Percentiles rank a stretch among this genome's conserved stretches.
Evolutionary conservation across 2,329 filamentous ascomycete species (phyloP).

Genomic region (Fusarium sp.): DNA sequence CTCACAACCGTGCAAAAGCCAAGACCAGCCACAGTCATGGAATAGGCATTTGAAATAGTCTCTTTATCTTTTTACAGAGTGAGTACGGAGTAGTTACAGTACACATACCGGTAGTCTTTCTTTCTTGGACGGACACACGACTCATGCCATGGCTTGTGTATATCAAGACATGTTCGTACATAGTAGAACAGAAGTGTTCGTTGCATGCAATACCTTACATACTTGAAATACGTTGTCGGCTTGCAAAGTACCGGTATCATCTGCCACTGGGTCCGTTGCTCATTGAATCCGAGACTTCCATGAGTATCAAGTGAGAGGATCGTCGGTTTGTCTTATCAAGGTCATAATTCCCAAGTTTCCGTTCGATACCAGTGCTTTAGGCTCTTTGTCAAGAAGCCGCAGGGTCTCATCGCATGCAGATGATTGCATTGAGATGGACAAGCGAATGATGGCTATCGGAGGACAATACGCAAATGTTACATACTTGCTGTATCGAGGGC

Average conservation of each 20-base stretch:
- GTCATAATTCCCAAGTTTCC: background rate
- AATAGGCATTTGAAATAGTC: background rate
- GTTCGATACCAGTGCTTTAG: background rate
- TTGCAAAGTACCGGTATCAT: background rate
- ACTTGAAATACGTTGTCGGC: background rate
- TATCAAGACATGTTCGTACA: background rate
- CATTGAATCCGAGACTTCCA: background rate
- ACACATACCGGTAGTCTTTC: background rate
- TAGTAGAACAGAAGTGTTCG: background rate
- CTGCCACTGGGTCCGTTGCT: background rate
- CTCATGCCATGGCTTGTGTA: slow-evolving; percentile 1
- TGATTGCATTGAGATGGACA: background rate
- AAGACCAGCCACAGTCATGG: slow-evolving; percentile 10
- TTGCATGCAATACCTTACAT: background rate
- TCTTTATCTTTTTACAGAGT: background rate
- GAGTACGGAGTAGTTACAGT: too few relatives aligned
- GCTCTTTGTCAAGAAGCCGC: background rate
- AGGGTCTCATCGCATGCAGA: slow-evolving; percentile 13
- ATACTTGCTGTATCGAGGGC: background rate
- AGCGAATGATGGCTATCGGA: background rate
- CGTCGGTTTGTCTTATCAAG: background rate
- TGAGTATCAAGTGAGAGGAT: background rate
- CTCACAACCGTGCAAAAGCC: slow-evolving; percentile 12
- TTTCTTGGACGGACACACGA: slow-evolving; percentile 3
- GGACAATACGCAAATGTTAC: background rate